Conservation (phyloP, 192 early-diverging fungal genomes). For the Martensiomyces pterosporus region DNA sequence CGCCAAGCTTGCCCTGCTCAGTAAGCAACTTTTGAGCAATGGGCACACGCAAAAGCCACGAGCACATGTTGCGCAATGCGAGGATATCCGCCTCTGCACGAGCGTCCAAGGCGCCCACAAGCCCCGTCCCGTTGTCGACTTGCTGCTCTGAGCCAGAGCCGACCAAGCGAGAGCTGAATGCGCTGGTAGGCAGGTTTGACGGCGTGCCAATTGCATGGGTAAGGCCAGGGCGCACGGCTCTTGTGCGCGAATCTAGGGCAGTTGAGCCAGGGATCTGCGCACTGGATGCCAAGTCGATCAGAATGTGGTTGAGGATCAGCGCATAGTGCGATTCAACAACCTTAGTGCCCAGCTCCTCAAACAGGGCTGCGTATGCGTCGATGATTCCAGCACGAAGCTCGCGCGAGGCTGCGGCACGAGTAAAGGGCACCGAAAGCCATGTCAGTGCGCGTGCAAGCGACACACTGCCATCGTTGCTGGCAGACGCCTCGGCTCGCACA, state of each 20-base stretch:
- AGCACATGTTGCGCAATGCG: conserved; percentile 71
- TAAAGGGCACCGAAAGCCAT: conserved; percentile 61
- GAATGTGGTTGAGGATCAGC: conserved; percentile 61
- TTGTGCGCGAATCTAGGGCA: conserved; percentile 42
- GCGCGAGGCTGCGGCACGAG: conserved; percentile 56
- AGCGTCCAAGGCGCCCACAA: conserved; percentile 45
- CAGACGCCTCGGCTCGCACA: conserved; percentile 1
- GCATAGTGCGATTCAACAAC: conserved; percentile 75
- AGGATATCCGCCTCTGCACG: conserved; percentile 62
- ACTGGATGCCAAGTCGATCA: conserved; percentile 54
- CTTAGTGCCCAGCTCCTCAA: conserved; percentile 63
- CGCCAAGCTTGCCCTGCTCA: conserved; percentile 8
- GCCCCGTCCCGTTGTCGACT: conserved; percentile 1
- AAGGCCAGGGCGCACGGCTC: conserved; percentile 2
- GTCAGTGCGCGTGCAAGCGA: conserved; percentile 66
- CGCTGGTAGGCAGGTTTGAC: not conserved
- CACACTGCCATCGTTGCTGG: conserved; percentile 8
- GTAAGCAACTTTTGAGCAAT: conserved; percentile 6
- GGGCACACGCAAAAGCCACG: conserved; percentile 57
- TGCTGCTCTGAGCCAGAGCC: not conserved
- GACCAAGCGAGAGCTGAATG: no score
- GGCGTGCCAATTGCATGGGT: conserved; percentile 14
- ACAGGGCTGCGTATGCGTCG: conserved; percentile 72
- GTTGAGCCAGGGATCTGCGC: conserved; percentile 51
- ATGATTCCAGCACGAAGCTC: conserved; percentile 74